Percentiles rank a stretch among this genome's conserved stretches.
Evolutionary conservation across 2,329 filamentous ascomycete genomes (phyloP).

Genomic region (Tolypocladium sp.): DNA sequence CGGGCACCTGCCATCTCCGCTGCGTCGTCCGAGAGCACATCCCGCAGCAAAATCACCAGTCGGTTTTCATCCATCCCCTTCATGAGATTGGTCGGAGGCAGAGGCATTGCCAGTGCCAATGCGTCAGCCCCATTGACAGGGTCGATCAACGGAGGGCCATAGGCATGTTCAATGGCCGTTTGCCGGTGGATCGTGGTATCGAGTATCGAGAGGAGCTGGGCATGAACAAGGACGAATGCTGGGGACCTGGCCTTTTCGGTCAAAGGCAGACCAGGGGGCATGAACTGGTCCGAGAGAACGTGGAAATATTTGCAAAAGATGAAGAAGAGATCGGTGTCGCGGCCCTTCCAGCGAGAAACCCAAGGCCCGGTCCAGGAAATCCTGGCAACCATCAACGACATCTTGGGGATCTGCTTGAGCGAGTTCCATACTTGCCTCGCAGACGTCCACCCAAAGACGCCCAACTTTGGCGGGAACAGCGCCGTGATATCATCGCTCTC

Average conservation of each 20-base stretch:
- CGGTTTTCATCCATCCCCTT: conserved; percentile 85
- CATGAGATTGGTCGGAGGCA: conserved; percentile 59
- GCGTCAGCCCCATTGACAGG: conserved; percentile 51
- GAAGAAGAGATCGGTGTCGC: conserved; percentile 83
- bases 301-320: conserved; percentile 87
- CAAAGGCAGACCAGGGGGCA: conserved; percentile 45
- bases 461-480: conserved; percentile 60
- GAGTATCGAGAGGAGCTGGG: conserved; percentile 69
- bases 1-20: conserved; percentile 34
- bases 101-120: conserved; percentile 50
- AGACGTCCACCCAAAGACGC: conserved; percentile 47
- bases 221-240: conserved; percentile 70
- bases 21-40: conserved; percentile 54
- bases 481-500: conserved; percentile 58
- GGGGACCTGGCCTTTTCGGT: conserved; percentile 57
- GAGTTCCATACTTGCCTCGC: conserved; percentile 37
- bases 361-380: conserved; percentile 83
- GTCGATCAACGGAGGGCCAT: conserved; percentile 34
- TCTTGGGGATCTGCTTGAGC: conserved; percentile 55
- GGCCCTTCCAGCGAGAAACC: conserved; percentile 77
- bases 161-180: conserved; percentile 37
- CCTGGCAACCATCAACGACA: conserved; percentile 59
- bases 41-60: conserved; percentile 70
- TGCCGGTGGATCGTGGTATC: conserved; percentile 80
- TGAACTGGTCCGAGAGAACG: conserved; percentile 65